Base-by-base conservation (phyloP, 2,329 filamentous ascomycete species). In the Chrysosphaeria jannelii region DNA sequence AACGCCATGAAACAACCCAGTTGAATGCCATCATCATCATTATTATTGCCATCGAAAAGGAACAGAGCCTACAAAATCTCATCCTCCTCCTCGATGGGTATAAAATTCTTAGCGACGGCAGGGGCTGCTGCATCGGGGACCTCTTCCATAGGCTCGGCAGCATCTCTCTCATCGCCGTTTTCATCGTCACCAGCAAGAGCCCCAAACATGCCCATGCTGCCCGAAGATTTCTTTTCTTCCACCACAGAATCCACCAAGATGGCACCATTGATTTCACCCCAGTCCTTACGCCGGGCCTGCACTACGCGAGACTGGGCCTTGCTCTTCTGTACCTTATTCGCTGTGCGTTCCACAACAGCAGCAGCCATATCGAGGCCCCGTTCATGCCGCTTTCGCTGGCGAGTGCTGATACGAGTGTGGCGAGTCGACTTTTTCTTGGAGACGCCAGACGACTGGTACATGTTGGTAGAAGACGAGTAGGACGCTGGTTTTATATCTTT, bases 391-490 rank as follows among this genome's bases (percentile, higher is more conserved):
- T 45, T 47, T 12, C 51, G 47, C 4, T 58, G 58, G 38, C 50
- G 57, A 31, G 48, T 42, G 33, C 57, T 63, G 37, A 60, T 36
- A n/a, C n/a, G n/a, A n/a, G n/a, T n/a, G n/a, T 60, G 60, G 34
- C 57, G 50, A 25, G 47, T 47, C 29, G 47, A 45, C 39, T 62
- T 70, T 29, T 48, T 15, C 44, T 72, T 76, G 25, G 47, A 45
- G 7, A 81, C 53, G 14, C 74, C 72, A 10, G 63, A 55, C 2
- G 49, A 46, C 37, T 65, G 58, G 32, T 71, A 66, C 10, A 66
- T 59, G 19, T 61, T 60, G 19, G 76, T 58, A 10, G 74, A 53
- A n/a, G 70, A 64, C 14, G 64, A 60, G 4, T 63, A 57, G 6
- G 50, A 44, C 21, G 61, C 57, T 8, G 53, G 48, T 29, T 52